Percentiles rank a stretch among this genome's conserved stretches.
Evolutionary conservation across 164 flowering plant genomes (phyloP).

Genomic region (Dillenia turbinata): DNA sequence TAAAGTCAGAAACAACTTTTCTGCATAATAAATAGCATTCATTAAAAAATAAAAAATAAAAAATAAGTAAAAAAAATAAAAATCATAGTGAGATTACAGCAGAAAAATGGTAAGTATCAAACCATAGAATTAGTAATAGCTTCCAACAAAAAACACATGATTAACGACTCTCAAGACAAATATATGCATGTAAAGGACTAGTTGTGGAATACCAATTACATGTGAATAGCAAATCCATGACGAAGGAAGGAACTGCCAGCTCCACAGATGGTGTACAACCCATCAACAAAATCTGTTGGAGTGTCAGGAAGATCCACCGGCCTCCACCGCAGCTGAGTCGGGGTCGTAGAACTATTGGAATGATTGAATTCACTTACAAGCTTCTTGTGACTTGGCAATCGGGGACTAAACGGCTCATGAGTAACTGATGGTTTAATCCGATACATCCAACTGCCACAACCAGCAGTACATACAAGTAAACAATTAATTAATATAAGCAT

Average conservation of each 20-base stretch:
- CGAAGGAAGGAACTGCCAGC: slow-evolving; percentile 93
- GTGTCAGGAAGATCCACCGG: slow-evolving; percentile 62
- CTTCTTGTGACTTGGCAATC: slow-evolving; percentile 45
- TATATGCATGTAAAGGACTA: slow-evolving; percentile 2
- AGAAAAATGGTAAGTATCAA: slow-evolving; percentile 1
- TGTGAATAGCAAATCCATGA: slow-evolving; percentile 94
- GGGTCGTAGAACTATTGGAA: slow-evolving; percentile 58
- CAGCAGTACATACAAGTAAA: not conserved
- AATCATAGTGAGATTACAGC: too few relatives aligned
- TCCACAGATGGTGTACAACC: slow-evolving; percentile 75
- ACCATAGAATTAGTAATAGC: not conserved
- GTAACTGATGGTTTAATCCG: slow-evolving; percentile 92
- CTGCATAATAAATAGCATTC: too few relatives aligned
- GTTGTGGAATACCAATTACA: slow-evolving; percentile 42
- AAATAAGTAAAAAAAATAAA: too few relatives aligned
- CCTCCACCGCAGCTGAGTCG: slow-evolving; percentile 91
- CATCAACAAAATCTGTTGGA: slow-evolving; percentile 86
- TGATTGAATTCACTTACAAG: slow-evolving; percentile 69
- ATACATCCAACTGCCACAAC: slow-evolving; percentile 71
- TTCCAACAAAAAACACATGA: too few relatives aligned
- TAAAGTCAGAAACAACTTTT: too few relatives aligned
- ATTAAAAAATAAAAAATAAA: too few relatives aligned
- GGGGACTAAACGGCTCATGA: slow-evolving; percentile 84
- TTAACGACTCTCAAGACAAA: too few relatives aligned
- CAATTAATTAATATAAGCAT: too few relatives aligned